These are phyloP conservation scores for Prunella vulgaris DNA, from an alignment of 257 asterid species.

Conservation along the genomic window DNA sequence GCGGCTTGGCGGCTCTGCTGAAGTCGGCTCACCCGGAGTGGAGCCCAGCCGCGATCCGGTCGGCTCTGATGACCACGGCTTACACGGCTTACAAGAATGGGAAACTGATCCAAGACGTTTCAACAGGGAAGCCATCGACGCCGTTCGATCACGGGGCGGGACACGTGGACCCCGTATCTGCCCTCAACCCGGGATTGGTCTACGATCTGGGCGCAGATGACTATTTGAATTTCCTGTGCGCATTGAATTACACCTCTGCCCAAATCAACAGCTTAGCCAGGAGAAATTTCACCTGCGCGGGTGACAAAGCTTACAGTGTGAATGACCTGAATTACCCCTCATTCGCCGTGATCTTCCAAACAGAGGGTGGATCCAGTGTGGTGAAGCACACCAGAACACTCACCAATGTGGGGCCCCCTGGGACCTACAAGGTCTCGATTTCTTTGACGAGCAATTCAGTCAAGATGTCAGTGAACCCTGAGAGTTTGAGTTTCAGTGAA, in stretches of 20 bases:
- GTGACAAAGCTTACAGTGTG: slow-evolving; percentile 46
- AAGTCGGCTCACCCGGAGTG: slow-evolving; percentile 61
- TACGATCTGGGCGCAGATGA: slow-evolving; percentile 54
- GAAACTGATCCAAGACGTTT: slow-evolving; percentile 39
- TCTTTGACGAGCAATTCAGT: slow-evolving; percentile 30
- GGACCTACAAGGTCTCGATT: slow-evolving; percentile 64
- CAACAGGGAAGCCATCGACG: slow-evolving; percentile 78
- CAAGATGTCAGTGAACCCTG: slow-evolving; percentile 64
- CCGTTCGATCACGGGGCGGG: slow-evolving; percentile 84
- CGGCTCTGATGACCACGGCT: slow-evolving; percentile 62
- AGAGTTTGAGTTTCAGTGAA: slow-evolving; percentile 42
- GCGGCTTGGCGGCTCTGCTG: slow-evolving; percentile 72
- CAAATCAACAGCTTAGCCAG: slow-evolving; percentile 62
- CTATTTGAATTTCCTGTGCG: slow-evolving; percentile 68
- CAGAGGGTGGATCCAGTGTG: slow-evolving; percentile 23
- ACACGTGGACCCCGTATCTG: slow-evolving; percentile 86
- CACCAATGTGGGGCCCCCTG: slow-evolving; percentile 71
- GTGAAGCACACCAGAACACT: slow-evolving; percentile 67
- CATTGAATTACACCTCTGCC: slow-evolving; percentile 55
- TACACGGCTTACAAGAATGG: slow-evolving; percentile 72
- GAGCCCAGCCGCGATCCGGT: slow-evolving; percentile 64
- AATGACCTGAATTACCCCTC: slow-evolving; percentile 89
- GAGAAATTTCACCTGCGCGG: slow-evolving; percentile 57
- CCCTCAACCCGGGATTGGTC: slow-evolving; percentile 76
- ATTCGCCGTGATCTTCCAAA: slow-evolving; percentile 44